phyloP scores from a whole-genome alignment of 108 stramenopile genomes.

The Skeletonema menzelii region DNA sequence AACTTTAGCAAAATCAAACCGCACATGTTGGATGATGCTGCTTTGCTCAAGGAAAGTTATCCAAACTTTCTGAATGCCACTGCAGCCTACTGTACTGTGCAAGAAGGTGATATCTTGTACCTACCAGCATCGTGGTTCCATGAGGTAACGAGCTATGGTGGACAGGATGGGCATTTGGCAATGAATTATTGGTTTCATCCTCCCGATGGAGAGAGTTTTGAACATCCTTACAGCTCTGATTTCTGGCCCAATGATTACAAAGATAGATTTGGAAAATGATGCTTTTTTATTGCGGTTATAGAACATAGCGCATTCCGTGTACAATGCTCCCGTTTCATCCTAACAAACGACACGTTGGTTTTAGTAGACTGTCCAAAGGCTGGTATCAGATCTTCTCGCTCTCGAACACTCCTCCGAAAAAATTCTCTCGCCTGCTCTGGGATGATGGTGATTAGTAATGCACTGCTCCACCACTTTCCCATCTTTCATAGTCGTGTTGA shows the following conservation, averaged over 20 bases:
- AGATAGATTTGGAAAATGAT: conserved; percentile 6
- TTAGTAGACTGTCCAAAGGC: conserved; percentile 5
- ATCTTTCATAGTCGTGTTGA: not conserved
- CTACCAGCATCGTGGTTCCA: conserved; percentile 98
- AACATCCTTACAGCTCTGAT: conserved; percentile 58
- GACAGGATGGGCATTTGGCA: conserved; percentile 71
- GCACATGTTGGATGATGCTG: conserved; percentile 28
- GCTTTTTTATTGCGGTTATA: not conserved
- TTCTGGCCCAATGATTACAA: conserved; percentile 61
- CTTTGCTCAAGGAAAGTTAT: conserved; percentile 20
- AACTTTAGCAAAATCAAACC: conserved; percentile 42
- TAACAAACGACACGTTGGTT: not conserved
- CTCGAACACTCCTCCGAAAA: conserved; percentile 22
- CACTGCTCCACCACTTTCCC: conserved; percentile 5
- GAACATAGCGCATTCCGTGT: not conserved
- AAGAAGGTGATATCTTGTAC: conserved; percentile 88
- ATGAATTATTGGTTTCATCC: conserved; percentile 98
- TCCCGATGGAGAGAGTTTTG: conserved; percentile 64
- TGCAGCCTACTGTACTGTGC: conserved; percentile 51
- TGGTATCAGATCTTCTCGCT: conserved; percentile 14
- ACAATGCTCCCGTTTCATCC: not conserved
- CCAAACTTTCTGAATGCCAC: conserved; percentile 30
- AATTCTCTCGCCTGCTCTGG: conserved; percentile 21
- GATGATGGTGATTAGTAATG: conserved; percentile 43
- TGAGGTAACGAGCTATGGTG: conserved; percentile 64